Percentiles rank a stretch among this genome's conserved stretches.
These are phyloP conservation scores for Tricholoma saponaceum DNA, from an alignment of 768 basidiomycete genomes.

Conservation along the genomic window DNA sequence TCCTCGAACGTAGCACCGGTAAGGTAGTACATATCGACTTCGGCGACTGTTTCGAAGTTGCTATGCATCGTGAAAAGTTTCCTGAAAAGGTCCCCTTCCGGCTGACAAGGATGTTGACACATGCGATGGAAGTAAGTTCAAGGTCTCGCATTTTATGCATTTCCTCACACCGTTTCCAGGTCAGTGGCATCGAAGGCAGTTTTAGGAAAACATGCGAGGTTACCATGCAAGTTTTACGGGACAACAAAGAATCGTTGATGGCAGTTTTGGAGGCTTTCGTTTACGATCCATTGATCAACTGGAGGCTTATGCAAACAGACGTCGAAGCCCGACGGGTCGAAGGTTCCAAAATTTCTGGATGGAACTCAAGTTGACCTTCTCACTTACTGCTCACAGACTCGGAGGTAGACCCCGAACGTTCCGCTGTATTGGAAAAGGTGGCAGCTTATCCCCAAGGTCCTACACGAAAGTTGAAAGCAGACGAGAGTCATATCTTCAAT, in stretches of 20 bases:
- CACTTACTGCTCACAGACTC: conserved; percentile 24
- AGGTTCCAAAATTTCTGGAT: conserved; percentile 35
- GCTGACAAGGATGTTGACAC: conserved; percentile 95
- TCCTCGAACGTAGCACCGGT: conserved; percentile 87
- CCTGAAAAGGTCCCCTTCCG: conserved; percentile 99
- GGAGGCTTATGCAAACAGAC: conserved; percentile 88
- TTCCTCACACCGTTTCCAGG: conserved; percentile 41
- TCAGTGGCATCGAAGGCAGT: conserved; percentile 97
- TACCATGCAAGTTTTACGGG: conserved; percentile 94
- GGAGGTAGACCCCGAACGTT: conserved; percentile 48
- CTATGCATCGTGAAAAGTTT: conserved; percentile 98
- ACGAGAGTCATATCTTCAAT: conserved; percentile 92
- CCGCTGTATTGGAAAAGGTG: conserved; percentile 61
- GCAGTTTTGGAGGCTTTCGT: conserved; percentile 98
- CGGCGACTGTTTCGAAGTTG: conserved; percentile 98
- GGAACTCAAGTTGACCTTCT: background rate
- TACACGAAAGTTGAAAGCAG: conserved; percentile 77
- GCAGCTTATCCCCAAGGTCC: conserved; percentile 78
- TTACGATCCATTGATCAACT: conserved; percentile 97
- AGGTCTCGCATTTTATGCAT: background rate
- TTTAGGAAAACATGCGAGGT: conserved; percentile 95
- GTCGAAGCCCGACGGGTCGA: conserved; percentile 67
- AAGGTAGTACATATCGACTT: conserved; percentile 97
- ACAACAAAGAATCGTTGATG: conserved; percentile 98
- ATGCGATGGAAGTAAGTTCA: conserved; percentile 90